Percentiles rank a stretch among this genome's conserved stretches.
Evolutionary conservation across 805 yeast genomes (phyloP).

Genomic region (Saccharomyces paradoxus): DNA sequence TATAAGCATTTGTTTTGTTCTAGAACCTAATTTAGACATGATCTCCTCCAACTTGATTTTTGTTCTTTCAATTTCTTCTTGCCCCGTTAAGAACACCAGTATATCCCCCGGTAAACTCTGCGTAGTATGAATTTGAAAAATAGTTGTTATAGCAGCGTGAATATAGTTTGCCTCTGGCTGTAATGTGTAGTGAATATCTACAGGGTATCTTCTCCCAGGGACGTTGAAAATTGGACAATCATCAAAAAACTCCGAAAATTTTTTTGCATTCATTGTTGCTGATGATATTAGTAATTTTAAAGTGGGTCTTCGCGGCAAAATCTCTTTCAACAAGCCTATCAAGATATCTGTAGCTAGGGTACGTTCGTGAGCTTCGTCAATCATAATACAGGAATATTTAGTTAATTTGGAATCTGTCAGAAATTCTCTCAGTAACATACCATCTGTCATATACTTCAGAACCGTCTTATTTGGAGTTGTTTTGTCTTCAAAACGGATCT

Average conservation of each 20-base stretch:
- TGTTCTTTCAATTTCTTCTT: slow-evolving; percentile 85
- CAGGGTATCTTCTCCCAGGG: slow-evolving; percentile 93
- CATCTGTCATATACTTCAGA: slow-evolving; percentile 91
- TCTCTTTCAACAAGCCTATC: slow-evolving; percentile 69
- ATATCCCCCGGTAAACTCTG: slow-evolving; percentile 69
- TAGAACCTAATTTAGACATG: slow-evolving; percentile 49
- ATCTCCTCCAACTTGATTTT: slow-evolving; percentile 68
- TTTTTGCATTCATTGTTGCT: slow-evolving; percentile 88
- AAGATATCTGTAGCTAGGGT: slow-evolving; percentile 85
- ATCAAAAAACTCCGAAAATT: slow-evolving; percentile 73
- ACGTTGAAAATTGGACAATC: slow-evolving; percentile 80
- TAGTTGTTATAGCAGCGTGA: slow-evolving; percentile 81
- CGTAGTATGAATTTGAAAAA: slow-evolving; percentile 71
- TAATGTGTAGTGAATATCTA: slow-evolving; percentile 71
- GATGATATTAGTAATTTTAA: slow-evolving; percentile 76
- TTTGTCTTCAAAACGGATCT: slow-evolving; percentile 78
- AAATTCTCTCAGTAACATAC: slow-evolving; percentile 84
- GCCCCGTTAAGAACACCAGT: slow-evolving; percentile 87
- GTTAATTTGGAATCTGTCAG: slow-evolving; percentile 63
- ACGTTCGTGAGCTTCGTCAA: slow-evolving; percentile 96
- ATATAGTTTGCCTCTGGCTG: slow-evolving; percentile 88
- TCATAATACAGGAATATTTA: slow-evolving; percentile 73
- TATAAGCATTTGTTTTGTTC: slow-evolving; percentile 54
- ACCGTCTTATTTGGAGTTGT: slow-evolving; percentile 51
- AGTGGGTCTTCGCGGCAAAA: slow-evolving; percentile 56